These are phyloP conservation scores for Colletotrichum higginsianum DNA, from an alignment of 2,329 filamentous ascomycete species.

Conservation along the genomic window DNA sequence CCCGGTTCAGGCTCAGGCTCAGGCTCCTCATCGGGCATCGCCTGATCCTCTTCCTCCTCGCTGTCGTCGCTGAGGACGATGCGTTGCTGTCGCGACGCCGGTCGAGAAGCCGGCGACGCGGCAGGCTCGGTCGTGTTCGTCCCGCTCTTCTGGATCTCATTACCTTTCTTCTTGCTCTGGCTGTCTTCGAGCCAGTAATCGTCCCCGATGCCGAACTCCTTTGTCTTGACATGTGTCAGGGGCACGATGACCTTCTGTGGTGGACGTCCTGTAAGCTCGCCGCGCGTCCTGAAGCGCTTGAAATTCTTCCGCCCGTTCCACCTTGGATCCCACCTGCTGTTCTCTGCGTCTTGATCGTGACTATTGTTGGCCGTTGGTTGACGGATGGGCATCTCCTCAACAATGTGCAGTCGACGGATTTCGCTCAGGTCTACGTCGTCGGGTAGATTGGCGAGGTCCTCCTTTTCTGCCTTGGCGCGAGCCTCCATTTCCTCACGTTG, in stretches of 20 bases:
- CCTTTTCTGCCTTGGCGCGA: slow-evolving; percentile 67
- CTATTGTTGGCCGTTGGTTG: slow-evolving; percentile 50
- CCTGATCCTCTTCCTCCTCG: slow-evolving; percentile 49
- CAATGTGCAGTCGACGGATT: slow-evolving; percentile 80
- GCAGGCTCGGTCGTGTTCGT: slow-evolving; percentile 32
- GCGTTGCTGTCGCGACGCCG: slow-evolving; percentile 37
- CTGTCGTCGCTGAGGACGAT: slow-evolving; percentile 56
- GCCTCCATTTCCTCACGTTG: slow-evolving; percentile 77
- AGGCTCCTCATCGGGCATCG: slow-evolving; percentile 33
- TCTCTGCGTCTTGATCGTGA: slow-evolving; percentile 67
- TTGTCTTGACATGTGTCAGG: slow-evolving; percentile 79
- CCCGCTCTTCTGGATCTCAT: slow-evolving; percentile 46
- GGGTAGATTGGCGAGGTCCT: slow-evolving; percentile 65
- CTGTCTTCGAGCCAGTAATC: slow-evolving; percentile 79
- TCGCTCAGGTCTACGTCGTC: slow-evolving; percentile 80
- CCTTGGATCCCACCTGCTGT: slow-evolving; percentile 82
- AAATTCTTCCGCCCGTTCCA: slow-evolving; percentile 99
- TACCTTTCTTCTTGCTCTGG: slow-evolving; percentile 49
- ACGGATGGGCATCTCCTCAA: slow-evolving; percentile 82
- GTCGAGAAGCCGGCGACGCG: slow-evolving; percentile 1
- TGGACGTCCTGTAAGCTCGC: slow-evolving; percentile 61
- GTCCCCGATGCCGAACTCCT: slow-evolving; percentile 81
- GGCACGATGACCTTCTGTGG: slow-evolving; percentile 74
- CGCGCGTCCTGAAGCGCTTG: slow-evolving; percentile 83
- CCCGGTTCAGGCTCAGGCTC: slow-evolving; percentile 9